Base-by-base conservation (phyloP, 169 alveolate genomes). In the Plasmodium coatneyi region DNA sequence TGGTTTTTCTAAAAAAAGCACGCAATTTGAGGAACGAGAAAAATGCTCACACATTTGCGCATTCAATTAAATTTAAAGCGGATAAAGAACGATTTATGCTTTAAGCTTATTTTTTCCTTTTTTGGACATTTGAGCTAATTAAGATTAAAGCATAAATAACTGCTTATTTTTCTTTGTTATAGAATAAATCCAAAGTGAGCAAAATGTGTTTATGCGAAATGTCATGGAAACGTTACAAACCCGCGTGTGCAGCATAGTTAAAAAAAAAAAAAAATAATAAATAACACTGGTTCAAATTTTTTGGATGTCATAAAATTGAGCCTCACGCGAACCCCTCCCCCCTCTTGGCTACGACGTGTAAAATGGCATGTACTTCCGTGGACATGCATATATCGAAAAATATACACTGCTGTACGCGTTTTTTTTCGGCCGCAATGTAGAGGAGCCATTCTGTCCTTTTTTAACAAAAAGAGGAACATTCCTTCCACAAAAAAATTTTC, bases 371-470 rank as follows among this genome's bases (percentile, higher is more conserved):
- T 66, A 66, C n/a, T 28, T n/a, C 30, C 76, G n/a, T 66, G 36
- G 14, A 28, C 22, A 66, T 66, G 16, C 36, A 66, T 66, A 66
- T 66, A 66, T 66, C 19, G 30, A 28, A 66, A 66, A 25, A 22
- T 66, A 66, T 66, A 66, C 36, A 66, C 39, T 9, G 41, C n/a
- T 66, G 36, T 66, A 28, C 36, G 36, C 76, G 36, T 25, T 25
- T 66, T 25, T 66, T 25, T 66, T 28, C 39, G n/a, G 16, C 76
- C 76, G 39, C 4, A 28, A 19, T 66, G 76, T 66, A 25, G 76
- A 78, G 41, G 12, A n/a, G 49, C 83, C 41, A 78, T 78, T 78
- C 10, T 19, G 52, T 32, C 52, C 83, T n/a, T 22, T 78, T 78
- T 36, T 32, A 36, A 39, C 16, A 66, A 25, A 66, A 66, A 28